These are phyloP conservation scores for Medicago arabica DNA, from an alignment of 306 rosid species.

Conservation along the genomic window DNA sequence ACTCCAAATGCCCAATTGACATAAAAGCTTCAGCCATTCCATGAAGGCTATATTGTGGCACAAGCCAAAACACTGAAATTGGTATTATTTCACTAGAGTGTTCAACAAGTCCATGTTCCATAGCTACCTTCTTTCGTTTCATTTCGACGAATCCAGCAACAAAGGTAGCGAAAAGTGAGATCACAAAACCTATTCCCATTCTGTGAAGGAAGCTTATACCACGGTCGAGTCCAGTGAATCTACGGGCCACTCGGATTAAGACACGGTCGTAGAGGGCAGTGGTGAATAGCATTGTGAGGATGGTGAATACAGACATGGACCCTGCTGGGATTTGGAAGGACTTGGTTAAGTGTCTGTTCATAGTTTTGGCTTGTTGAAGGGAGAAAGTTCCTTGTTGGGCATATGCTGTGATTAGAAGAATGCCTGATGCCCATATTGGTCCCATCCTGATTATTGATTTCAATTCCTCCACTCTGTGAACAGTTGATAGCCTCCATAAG, in stretches of 20 bases:
- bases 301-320: slow-evolving; percentile 84
- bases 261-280: slow-evolving; percentile 74
- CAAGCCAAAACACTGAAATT: slow-evolving; percentile 82
- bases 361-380: slow-evolving; percentile 82
- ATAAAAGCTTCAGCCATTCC: slow-evolving; percentile 97
- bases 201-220: slow-evolving; percentile 83
- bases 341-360: slow-evolving; percentile 68
- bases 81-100: slow-evolving; percentile 61
- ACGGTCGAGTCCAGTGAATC: slow-evolving; percentile 77
- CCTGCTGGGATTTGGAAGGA: slow-evolving; percentile 91
- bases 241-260: slow-evolving; percentile 65
- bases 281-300: slow-evolving; percentile 71
- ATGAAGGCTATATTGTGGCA: slow-evolving; percentile 87
- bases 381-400: slow-evolving; percentile 89
- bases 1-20: slow-evolving; percentile 92
- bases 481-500: slow-evolving; percentile 79
- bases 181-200: slow-evolving; percentile 87
- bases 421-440: slow-evolving; percentile 95
- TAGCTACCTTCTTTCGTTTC: slow-evolving; percentile 68
- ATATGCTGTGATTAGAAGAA: slow-evolving; percentile 88
- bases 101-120: slow-evolving; percentile 52
- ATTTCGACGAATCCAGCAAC: slow-evolving; percentile 80
- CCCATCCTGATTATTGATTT: slow-evolving; percentile 89
- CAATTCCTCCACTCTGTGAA: slow-evolving; percentile 87
- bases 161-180: slow-evolving; percentile 73